Base-by-base conservation (phyloP, 2,329 filamentous ascomycete genomes). In the Immersiporthe knoxdaviesiana region DNA sequence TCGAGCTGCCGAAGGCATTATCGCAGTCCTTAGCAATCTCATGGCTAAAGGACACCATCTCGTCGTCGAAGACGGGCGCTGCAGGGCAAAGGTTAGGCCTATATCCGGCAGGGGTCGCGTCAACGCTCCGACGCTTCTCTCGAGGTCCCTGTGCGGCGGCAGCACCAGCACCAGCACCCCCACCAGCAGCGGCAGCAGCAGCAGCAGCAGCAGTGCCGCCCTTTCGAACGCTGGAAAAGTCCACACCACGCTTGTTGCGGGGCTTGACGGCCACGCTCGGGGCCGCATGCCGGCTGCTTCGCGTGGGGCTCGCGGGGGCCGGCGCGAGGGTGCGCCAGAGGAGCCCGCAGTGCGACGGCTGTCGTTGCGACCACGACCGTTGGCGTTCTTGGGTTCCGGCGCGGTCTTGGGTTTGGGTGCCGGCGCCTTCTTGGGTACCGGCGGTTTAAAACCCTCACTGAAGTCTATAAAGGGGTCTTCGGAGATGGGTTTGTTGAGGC, bases 11-110 rank as follows among this genome's bases (percentile, higher is more conserved):
- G 82, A 98, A 97, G 1, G 94, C 94, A 75, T 96, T 92, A 76
- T 98, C 94, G 76, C 94, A 97, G 69, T 96, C 92, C 78, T 93
- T 93, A 63, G 93, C 93, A 71, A 97, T 90, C 74, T 93, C 93
- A 74, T 88, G 88, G 74, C 93, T 97, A 68, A 97, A 91, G 74
- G 95, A 91, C 8, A 93, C 87, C 66, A 96, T 87, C 77, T 97
- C 94, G 69, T 94, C 93, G 74, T 88, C 90, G 74, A 85, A 79
- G 54, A 81, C 74, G 63, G 78, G 70, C n/a, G 47, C 30, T 24
- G 18, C 35, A 63, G 59, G 24, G 50, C 21, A 67, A 59, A 27
- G n/a, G n/a, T 60, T 18, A 67, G 32, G 65, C 71, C 16, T 70
- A n/a, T n/a, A n/a, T n/a, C 76, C 78, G 21, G 74, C 73, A 54